A percentile compares a stretch with the other conserved stretches of the same genome.
Conservation (phyloP, 306 rosid genomes). For the Parietaria judaica region DNA sequence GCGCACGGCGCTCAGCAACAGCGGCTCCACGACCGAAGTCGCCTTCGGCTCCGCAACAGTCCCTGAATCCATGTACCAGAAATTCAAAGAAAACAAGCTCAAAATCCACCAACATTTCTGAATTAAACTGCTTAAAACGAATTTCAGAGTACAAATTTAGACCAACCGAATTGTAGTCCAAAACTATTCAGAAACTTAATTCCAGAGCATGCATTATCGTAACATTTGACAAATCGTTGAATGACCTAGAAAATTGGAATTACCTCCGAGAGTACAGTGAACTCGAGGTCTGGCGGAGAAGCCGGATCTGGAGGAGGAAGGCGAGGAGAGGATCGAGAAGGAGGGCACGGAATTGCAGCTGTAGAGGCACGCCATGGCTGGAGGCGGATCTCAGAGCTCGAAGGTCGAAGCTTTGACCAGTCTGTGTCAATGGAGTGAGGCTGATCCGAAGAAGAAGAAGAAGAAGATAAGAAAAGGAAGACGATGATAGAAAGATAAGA, state of each 20-base stretch:
- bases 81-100: constrained; percentile 17
- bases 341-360: constrained; percentile 31
- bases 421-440: constrained; percentile 1
- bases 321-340: constrained; percentile 30
- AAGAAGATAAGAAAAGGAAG: constrained; percentile 1
- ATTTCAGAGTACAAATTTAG: not conserved
- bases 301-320: constrained; percentile 23
- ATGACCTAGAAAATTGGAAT: not conserved
- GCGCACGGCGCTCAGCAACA: constrained; percentile 80
- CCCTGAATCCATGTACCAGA: constrained; percentile 31
- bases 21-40: constrained; percentile 50
- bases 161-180: not conserved
- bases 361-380: constrained; percentile 45
- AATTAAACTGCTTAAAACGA: too few species aligned
- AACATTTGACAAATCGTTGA: not conserved
- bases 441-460: not conserved
- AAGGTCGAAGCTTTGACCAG: constrained; percentile 2
- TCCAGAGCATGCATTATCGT: not conserved
- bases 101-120: too few species aligned
- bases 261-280: constrained; percentile 63
- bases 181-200: not conserved
- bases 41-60: constrained; percentile 54
- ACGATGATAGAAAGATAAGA: constrained; percentile 18
- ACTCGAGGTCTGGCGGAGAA: constrained; percentile 33
- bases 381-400: not conserved